These are phyloP conservation scores for Microthlaspi erraticum DNA, from an alignment of 345 rosid species.

Conservation along the genomic window DNA sequence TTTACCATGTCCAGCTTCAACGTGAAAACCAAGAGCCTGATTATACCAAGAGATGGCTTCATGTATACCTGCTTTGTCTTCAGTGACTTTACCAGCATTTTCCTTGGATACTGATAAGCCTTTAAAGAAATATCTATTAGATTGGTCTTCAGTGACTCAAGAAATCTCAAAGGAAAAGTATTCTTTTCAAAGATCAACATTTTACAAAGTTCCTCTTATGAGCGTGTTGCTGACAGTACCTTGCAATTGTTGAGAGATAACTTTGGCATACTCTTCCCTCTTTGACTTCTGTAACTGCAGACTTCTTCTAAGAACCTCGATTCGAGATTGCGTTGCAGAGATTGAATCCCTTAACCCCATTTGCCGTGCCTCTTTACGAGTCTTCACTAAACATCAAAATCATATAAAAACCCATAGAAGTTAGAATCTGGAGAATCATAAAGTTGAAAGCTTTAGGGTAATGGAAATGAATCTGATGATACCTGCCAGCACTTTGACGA, in stretches of 20 bases:
- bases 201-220: neutral
- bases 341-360: constrained; percentile 69
- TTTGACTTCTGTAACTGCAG: constrained; percentile 63
- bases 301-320: constrained; percentile 61
- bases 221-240: constrained; percentile 52
- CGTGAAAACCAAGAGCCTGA: constrained; percentile 70
- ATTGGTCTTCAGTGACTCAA: constrained; percentile 7
- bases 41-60: constrained; percentile 88
- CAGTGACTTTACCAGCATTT: constrained; percentile 49
- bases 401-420: neutral
- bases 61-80: constrained; percentile 54
- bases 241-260: constrained; percentile 60
- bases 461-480: constrained; percentile 15
- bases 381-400: constrained; percentile 62
- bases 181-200: neutral
- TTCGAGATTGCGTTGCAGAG: constrained; percentile 60
- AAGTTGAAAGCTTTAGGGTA: constrained; percentile 20
- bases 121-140: constrained; percentile 26
- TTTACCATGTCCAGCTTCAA: constrained; percentile 93
- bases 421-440: constrained; percentile 12
- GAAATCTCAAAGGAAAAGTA: constrained; percentile 16
- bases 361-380: constrained; percentile 75
- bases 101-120: constrained; percentile 55
- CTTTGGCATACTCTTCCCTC: constrained; percentile 63
- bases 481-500: constrained; percentile 84